phyloP scores from a whole-genome alignment of 1,139 yeast genomes.

The Candida dubliniensis region DNA sequence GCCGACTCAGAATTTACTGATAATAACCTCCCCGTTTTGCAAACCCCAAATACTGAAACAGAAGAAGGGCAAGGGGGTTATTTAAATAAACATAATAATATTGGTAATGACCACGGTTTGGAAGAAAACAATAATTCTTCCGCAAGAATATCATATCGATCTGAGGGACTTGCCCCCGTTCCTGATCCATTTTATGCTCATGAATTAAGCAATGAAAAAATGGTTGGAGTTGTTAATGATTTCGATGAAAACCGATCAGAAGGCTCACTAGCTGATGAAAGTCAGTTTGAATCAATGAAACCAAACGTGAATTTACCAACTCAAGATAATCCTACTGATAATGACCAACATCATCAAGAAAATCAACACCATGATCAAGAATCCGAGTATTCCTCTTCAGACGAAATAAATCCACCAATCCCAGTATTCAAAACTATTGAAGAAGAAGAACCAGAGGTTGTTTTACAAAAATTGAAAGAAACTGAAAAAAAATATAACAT shows the following conservation, averaged over 20 bases:
- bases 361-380: conserved; percentile 1
- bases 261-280: conserved; percentile 30
- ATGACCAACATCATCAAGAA: conserved; percentile 6
- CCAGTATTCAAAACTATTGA: conserved; percentile 35
- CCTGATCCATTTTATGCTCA: conserved; percentile 21
- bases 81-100: not conserved
- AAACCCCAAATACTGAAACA: conserved; percentile 6
- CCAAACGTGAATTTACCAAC: conserved; percentile 8
- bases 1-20: conserved; percentile 24
- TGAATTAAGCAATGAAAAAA: conserved; percentile 9
- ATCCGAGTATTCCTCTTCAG: conserved; percentile 10
- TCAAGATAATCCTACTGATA: conserved; percentile 10
- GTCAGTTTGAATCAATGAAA: conserved; percentile 15
- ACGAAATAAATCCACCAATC: conserved; percentile 12
- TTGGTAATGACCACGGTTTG: not conserved
- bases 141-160: not conserved
- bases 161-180: conserved; percentile 18
- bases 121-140: conserved; percentile 1
- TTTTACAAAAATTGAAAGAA: conserved; percentile 28
- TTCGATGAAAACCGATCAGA: conserved; percentile 25
- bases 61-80: conserved; percentile 7
- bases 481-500: conserved; percentile 36
- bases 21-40: conserved; percentile 5
- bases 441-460: conserved; percentile 33
- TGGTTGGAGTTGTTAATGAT: conserved; percentile 11